These are phyloP conservation scores for Cladosporium oxysporum DNA, from an alignment of 2,329 filamentous ascomycete species.

Conservation along the genomic window DNA sequence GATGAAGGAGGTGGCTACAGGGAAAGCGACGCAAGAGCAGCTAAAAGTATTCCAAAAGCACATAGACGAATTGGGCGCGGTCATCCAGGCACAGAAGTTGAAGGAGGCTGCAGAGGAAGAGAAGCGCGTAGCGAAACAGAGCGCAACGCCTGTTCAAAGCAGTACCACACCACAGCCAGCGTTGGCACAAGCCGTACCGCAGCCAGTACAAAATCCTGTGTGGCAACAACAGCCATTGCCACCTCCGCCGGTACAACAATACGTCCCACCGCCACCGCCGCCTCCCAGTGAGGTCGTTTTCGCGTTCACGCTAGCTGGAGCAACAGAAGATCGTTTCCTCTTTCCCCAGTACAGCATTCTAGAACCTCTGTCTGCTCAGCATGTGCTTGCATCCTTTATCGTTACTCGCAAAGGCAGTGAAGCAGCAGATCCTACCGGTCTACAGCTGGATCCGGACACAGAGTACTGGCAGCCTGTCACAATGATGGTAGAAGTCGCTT, in stretches of 20 bases:
- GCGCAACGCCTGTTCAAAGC: neutral
- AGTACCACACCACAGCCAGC: conserved; percentile 15
- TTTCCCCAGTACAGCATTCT: conserved; percentile 79
- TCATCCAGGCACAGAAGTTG: conserved; percentile 15
- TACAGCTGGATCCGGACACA: conserved; percentile 46
- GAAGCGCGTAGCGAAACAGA: neutral
- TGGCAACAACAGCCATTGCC: conserved; percentile 27
- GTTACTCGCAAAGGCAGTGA: conserved; percentile 71
- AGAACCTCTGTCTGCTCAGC: conserved; percentile 58
- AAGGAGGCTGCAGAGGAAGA: conserved; percentile 13
- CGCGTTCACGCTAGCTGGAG: conserved; percentile 60
- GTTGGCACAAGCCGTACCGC: conserved; percentile 20
- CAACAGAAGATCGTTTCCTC: conserved; percentile 71
- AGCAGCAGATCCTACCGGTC: conserved; percentile 40
- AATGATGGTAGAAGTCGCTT: conserved; percentile 54
- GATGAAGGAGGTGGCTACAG: conserved; percentile 81
- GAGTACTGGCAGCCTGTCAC: conserved; percentile 79
- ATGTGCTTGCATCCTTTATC: conserved; percentile 74
- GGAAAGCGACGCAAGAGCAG: conserved; percentile 70
- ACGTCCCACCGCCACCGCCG: conserved; percentile 43
- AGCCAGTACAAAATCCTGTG: conserved; percentile 24
- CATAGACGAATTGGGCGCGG: conserved; percentile 69
- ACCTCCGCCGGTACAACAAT: conserved; percentile 54
- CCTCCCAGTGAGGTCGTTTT: conserved; percentile 54
- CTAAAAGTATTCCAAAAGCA: conserved; percentile 76